Conservation (phyloP, 1,284 basidiomycete genomes). For the Apiotrichum sp. region DNA sequence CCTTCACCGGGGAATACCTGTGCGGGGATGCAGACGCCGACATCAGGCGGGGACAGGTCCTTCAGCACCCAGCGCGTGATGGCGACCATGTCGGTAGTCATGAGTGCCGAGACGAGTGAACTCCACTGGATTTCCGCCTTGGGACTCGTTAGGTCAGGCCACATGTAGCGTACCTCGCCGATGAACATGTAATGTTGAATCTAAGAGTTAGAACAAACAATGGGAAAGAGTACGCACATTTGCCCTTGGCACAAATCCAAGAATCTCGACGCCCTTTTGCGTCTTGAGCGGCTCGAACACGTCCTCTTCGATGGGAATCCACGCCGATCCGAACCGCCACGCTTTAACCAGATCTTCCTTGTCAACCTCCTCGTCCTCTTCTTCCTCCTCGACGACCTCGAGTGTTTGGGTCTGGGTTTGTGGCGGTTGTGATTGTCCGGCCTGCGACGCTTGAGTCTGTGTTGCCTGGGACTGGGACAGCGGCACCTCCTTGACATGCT, state of each 20-base stretch:
- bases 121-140: constrained; percentile 77
- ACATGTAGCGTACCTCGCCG: constrained; percentile 82
- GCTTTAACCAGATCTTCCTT: constrained; percentile 55
- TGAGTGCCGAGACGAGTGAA: constrained; percentile 77
- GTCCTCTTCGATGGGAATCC: constrained; percentile 72
- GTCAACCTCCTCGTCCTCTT: constrained; percentile 30
- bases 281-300: constrained; percentile 68
- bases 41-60: constrained; percentile 71
- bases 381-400: constrained; percentile 26
- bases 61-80: constrained; percentile 72
- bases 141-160: constrained; percentile 63
- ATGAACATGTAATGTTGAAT: constrained; percentile 73
- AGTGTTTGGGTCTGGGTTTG: neutral
- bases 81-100: constrained; percentile 59
- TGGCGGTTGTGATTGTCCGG: neutral
- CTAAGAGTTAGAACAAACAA: constrained; percentile 43
- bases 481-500: constrained; percentile 4
- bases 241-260: constrained; percentile 67
- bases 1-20: constrained; percentile 51
- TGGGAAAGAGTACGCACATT: constrained; percentile 52
- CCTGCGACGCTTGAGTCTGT: neutral
- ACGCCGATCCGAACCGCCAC: constrained; percentile 87
- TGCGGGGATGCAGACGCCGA: constrained; percentile 67
- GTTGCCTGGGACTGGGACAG: neutral
- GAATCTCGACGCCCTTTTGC: constrained; percentile 76